A percentile compares a stretch with the other conserved stretches of the same genome.
Conservation (phyloP, 2,329 filamentous ascomycete species). For the Botrytis galanthina region DNA sequence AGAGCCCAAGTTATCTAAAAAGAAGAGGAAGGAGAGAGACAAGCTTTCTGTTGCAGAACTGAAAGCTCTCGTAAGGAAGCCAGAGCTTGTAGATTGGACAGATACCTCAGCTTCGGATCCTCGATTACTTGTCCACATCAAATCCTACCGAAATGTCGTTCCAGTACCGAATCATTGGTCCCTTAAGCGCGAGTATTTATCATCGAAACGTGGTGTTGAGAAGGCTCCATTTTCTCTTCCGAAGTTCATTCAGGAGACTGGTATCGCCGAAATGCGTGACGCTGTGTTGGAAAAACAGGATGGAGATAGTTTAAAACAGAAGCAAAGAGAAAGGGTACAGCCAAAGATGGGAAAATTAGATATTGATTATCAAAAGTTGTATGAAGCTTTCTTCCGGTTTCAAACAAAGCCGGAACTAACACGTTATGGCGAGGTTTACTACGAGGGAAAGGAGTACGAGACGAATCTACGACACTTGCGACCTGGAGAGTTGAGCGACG, state of each 20-base stretch:
- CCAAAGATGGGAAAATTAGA: constrained; percentile 97
- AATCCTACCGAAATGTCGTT: constrained; percentile 90
- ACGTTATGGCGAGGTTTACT: constrained; percentile 97
- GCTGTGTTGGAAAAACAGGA: constrained; percentile 95
- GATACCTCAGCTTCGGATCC: constrained; percentile 91
- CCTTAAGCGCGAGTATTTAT: constrained; percentile 93
- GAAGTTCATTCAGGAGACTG: constrained; percentile 95
- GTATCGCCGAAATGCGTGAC: constrained; percentile 97
- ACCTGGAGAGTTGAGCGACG: constrained; percentile 85
- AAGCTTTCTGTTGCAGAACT: constrained; percentile 93
- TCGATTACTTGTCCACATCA: constrained; percentile 86
- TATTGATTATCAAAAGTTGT: constrained; percentile 97
- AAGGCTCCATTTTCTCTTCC: constrained; percentile 91
- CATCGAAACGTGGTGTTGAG: constrained; percentile 94
- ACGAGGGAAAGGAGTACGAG: constrained; percentile 97
- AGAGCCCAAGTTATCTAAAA: constrained; percentile 80
- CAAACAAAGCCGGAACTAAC: constrained; percentile 95
- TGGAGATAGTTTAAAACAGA: constrained; percentile 87
- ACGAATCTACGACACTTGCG: constrained; percentile 89
- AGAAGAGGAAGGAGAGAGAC: constrained; percentile 87
- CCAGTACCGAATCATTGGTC: constrained; percentile 95
- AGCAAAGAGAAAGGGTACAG: constrained; percentile 88
- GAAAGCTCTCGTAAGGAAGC: constrained; percentile 85
- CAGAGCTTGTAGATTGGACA: constrained; percentile 96
- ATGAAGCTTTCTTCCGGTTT: constrained; percentile 97